Base-by-base conservation (phyloP, 768 basidiomycete genomes). In the Boletus barrowsii region DNA sequence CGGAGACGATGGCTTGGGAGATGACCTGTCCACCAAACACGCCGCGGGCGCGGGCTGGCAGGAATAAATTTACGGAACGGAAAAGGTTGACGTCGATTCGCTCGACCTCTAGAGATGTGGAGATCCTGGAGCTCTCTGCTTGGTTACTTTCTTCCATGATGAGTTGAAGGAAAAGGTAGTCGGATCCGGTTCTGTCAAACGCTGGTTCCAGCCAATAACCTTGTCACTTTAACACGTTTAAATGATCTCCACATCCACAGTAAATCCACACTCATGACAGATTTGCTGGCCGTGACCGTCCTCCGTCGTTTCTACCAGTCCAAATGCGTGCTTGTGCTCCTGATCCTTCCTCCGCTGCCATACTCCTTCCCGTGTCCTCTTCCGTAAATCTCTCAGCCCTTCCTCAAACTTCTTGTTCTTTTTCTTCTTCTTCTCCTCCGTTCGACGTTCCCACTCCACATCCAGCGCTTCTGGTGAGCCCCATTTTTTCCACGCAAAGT, bases 401-500 rank as follows among this genome's bases (percentile, higher is more conserved):
- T 95, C 85, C 66, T 97, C 95, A 61, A 98, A 98, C 67, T 99
- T 98, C 69, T 86, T 92, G 61, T 90, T 90, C 76, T 91, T 90
- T 71, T 92, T 90, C 65, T 87, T 86, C 66, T 86, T 89, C 78
- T 94, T 96, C 65, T 90, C 91, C 20, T 76, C 79, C 49, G 80
- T 81, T 49, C 95, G 80, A 33, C 79, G 78, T 61, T 90, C 87
- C 70, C 86, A 98, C 66, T 98, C 96, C 7, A 79, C 80, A 64
- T 98, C 96, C 45, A 99, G 71, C 10, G 84, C 92, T 68, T 97
- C 94, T 10, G 91, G 80, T 2, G 93, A 90, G 0, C 93, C 95
- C 97, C 97, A 99, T 72, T 99, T 99, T 68, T 90, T 87, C 88
- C 88, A 97, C 5, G 97, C 96, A 71, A 95, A 98, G 42, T 87